Percentiles rank a stretch among this genome's conserved stretches.
Evolutionary conservation across 2,329 filamentous ascomycete genomes (phyloP).

Genomic region (Parafenestella ontariensis): DNA sequence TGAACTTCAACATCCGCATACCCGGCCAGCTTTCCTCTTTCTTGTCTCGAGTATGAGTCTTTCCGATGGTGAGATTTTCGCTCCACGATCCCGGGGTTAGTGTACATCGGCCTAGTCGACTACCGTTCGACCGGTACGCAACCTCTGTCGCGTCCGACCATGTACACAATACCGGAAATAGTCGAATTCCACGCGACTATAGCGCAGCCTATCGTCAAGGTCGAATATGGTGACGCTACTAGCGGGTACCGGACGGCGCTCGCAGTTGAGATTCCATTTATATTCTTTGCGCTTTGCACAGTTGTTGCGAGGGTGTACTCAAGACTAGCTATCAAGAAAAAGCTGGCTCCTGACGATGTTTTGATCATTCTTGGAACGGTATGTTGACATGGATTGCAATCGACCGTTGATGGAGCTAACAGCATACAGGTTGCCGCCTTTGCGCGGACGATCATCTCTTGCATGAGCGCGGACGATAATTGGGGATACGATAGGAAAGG

Average conservation of each 20-base stretch:
- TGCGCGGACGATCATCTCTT: conserved; percentile 32
- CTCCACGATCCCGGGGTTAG: conserved; percentile 3
- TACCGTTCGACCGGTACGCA: neutral
- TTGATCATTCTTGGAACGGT: conserved; percentile 33
- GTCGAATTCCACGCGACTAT: conserved; percentile 1
- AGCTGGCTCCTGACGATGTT: conserved; percentile 30
- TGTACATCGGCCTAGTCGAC: conserved; percentile 1
- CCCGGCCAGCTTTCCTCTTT: neutral
- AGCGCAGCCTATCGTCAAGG: conserved; percentile 2
- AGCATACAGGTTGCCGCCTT: conserved; percentile 23
- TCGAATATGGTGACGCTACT: conserved; percentile 11
- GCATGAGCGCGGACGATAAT: conserved; percentile 35
- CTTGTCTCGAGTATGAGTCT: conserved; percentile 3
- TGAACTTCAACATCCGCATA: conserved; percentile 16
- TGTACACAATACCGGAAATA: conserved; percentile 4
- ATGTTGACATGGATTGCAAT: neutral
- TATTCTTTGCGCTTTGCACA: conserved; percentile 28
- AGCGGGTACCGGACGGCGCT: conserved; percentile 19
- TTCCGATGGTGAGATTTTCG: conserved; percentile 4
- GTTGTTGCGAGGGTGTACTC: conserved; percentile 34
- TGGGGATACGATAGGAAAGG: conserved; percentile 34
- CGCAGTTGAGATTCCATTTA: conserved; percentile 36
- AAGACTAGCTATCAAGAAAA: conserved; percentile 30
- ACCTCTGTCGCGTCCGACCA: neutral
- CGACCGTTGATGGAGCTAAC: conserved; percentile 4